Evolutionary conservation across 192 early-diverging fungal genomes (phyloP).

Genomic region (Mortierella hygrophila): DNA sequence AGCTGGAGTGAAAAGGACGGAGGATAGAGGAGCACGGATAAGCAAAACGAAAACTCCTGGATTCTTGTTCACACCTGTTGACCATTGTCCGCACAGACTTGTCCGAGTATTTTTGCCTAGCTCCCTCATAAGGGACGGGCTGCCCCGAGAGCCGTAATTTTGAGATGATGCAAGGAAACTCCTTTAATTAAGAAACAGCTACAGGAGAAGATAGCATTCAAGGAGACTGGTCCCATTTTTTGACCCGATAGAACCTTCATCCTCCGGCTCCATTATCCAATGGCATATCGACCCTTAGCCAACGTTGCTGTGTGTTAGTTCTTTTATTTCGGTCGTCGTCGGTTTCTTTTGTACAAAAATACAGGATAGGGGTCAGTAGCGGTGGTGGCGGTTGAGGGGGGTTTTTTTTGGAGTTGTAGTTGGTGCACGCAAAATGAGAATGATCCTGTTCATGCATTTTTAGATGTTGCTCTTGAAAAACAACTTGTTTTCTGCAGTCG

Average conservation of each 20-base stretch:
- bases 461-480: conserved; percentile 58
- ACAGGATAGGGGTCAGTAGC: background rate
- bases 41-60: background rate
- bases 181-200: background rate
- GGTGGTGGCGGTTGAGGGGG: background rate
- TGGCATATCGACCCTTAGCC: background rate
- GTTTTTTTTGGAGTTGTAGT: background rate
- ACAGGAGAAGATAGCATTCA: background rate
- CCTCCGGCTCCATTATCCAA: background rate
- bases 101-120: background rate
- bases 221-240: background rate
- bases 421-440: background rate
- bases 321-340: background rate
- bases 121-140: background rate
- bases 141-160: background rate
- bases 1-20: background rate
- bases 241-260: background rate
- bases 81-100: background rate
- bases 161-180: background rate
- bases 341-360: background rate
- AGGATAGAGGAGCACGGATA: background rate
- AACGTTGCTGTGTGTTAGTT: background rate
- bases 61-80: background rate
- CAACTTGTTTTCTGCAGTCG: conserved; percentile 75
- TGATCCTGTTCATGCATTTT: background rate